Evolutionary conservation across 768 basidiomycete genomes (phyloP).

Genomic region (Phallus indusiatus): DNA sequence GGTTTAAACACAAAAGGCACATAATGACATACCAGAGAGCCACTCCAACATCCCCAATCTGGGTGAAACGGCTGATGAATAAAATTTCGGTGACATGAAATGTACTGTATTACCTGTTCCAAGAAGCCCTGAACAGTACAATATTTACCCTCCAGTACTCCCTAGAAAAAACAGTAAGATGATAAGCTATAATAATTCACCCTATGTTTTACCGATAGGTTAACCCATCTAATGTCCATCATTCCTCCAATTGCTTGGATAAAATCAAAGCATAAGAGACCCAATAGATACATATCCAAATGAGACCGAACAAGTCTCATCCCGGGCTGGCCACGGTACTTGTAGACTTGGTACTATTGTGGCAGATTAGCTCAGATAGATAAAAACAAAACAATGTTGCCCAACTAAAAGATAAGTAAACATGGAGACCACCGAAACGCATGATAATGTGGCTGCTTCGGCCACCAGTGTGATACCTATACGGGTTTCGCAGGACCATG

Average conservation of each 20-base stretch:
- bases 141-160: slow-evolving; percentile 20
- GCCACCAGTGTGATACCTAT: slow-evolving; percentile 18
- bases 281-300: slow-evolving; percentile 22
- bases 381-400: slow-evolving; percentile 14
- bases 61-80: slow-evolving; percentile 18
- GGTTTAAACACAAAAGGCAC: background rate
- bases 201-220: slow-evolving; percentile 22
- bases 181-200: background rate
- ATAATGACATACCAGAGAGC: slow-evolving; percentile 25
- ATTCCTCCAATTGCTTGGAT: slow-evolving; percentile 26
- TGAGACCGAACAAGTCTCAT: slow-evolving; percentile 12
- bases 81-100: background rate
- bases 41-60: slow-evolving; percentile 33
- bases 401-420: slow-evolving; percentile 17
- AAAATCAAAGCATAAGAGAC: slow-evolving; percentile 20
- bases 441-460: slow-evolving; percentile 19
- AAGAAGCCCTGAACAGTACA: slow-evolving; percentile 28
- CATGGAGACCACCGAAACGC: slow-evolving; percentile 13
- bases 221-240: slow-evolving; percentile 27
- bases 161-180: slow-evolving; percentile 13
- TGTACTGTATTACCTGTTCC: slow-evolving; percentile 1
- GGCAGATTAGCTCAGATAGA: slow-evolving; percentile 14
- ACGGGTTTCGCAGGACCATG: slow-evolving; percentile 14
- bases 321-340: background rate
- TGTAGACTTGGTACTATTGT: background rate